Percentiles rank a stretch among this genome's conserved stretches.
Conservation (phyloP, 176 grass and related monocot species). For the Musa beccarii region DNA sequence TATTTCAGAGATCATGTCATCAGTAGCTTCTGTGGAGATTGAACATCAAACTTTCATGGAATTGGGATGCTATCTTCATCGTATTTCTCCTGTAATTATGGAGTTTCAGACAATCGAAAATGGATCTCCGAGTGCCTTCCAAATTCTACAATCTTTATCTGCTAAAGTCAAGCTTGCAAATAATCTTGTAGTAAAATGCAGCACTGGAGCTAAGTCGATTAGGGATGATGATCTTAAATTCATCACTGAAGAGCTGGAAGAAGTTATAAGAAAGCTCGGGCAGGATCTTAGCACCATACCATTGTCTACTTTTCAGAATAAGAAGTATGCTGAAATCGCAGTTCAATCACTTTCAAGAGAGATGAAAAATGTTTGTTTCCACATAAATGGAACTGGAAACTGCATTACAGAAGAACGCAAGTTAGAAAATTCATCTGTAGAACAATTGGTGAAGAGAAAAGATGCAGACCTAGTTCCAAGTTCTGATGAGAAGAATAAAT, state of each 20-base stretch:
- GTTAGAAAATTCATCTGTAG: neutral
- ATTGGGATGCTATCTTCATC: constrained; percentile 36
- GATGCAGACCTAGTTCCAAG: neutral
- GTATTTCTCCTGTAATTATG: constrained; percentile 6
- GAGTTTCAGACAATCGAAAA: constrained; percentile 34
- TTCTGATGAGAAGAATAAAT: constrained; percentile 2
- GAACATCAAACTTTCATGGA: constrained; percentile 58
- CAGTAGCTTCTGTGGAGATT: constrained; percentile 7
- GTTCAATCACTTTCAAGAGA: constrained; percentile 23
- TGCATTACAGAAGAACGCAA: constrained; percentile 10
- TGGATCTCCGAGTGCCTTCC: constrained; percentile 8
- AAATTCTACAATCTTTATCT: constrained; percentile 44
- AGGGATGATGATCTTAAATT: constrained; percentile 43
- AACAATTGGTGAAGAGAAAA: neutral
- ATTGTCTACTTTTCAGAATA: constrained; percentile 28
- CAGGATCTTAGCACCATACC: constrained; percentile 59
- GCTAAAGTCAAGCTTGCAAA: constrained; percentile 64
- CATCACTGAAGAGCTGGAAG: constrained; percentile 48
- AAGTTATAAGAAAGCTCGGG: constrained; percentile 51
- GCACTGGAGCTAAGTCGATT: constrained; percentile 22
- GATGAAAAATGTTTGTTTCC: constrained; percentile 14
- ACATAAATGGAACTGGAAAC: constrained; percentile 6
- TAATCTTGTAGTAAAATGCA: constrained; percentile 46
- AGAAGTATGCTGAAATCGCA: constrained; percentile 22
- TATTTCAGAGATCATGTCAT: constrained; percentile 51